phyloP scores from a whole-genome alignment of 495 filamentous ascomycete genomes.

The Penicillium herquei region DNA sequence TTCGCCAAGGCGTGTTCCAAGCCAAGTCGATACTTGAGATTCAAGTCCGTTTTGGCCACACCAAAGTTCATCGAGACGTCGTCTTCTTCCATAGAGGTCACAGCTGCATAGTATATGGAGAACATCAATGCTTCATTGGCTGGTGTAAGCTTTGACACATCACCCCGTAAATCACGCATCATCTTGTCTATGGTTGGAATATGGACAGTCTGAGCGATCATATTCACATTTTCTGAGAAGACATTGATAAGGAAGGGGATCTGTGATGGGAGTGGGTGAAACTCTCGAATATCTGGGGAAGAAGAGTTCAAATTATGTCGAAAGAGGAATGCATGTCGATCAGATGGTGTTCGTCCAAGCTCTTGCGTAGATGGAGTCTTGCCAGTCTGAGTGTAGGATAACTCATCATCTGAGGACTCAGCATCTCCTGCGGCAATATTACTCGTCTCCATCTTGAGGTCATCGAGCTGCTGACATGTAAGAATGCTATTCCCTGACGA shows the following conservation, averaged over 20 bases:
- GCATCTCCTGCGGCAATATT: constrained; percentile 27
- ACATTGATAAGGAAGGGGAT: constrained; percentile 50
- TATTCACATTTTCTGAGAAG: constrained; percentile 55
- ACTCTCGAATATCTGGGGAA: constrained; percentile 33
- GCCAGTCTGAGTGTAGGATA: too few species aligned
- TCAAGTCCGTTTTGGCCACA: constrained; percentile 48
- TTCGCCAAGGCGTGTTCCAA: constrained; percentile 54
- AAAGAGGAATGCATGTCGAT: constrained; percentile 56
- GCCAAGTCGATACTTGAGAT: constrained; percentile 51
- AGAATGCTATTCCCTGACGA: not conserved
- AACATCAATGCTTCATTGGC: constrained; percentile 58
- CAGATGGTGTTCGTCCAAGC: constrained; percentile 39
- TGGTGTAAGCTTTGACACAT: constrained; percentile 33
- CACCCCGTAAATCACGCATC: constrained; percentile 35
- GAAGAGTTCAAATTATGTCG: constrained; percentile 37
- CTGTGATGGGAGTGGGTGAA: constrained; percentile 53
- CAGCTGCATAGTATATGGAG: constrained; percentile 58
- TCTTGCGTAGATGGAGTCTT: constrained; percentile 35
- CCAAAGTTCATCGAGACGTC: constrained; percentile 51
- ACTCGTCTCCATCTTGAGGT: constrained; percentile 38
- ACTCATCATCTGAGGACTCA: constrained; percentile 40
- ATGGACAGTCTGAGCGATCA: constrained; percentile 47
- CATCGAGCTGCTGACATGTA: constrained; percentile 34
- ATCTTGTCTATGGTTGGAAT: constrained; percentile 51
- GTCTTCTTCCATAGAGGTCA: constrained; percentile 57